These are phyloP conservation scores for Nyssa sinensis DNA, from an alignment of 148 eudicot species.

Conservation along the genomic window DNA sequence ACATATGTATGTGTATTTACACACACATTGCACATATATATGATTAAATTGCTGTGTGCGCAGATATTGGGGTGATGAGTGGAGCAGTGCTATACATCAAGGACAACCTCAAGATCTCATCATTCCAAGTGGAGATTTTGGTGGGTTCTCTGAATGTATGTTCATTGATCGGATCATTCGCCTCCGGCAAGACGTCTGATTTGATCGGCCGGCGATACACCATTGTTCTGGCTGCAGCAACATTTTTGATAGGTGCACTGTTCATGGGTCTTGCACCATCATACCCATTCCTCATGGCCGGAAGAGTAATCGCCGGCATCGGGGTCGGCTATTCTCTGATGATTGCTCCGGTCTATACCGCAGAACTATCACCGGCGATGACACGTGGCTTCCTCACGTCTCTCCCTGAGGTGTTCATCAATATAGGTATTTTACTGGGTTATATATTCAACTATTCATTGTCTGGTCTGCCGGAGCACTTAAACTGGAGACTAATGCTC, in stretches of 20 bases:
- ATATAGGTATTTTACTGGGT: conserved; percentile 73
- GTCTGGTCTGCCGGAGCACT: conserved; percentile 39
- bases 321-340: conserved; percentile 93
- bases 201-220: conserved; percentile 82
- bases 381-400: conserved; percentile 80
- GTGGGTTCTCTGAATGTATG: conserved; percentile 73
- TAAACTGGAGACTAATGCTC: conserved; percentile 84
- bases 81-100: conserved; percentile 72
- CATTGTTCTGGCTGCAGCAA: conserved; percentile 65
- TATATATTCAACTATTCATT: conserved; percentile 60
- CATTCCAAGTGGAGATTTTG: conserved; percentile 53
- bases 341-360: conserved; percentile 88
- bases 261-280: conserved; percentile 85
- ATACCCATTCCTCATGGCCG: conserved; percentile 62
- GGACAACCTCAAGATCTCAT: conserved; percentile 53
- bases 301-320: conserved; percentile 72
- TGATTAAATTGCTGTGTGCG: not conserved
- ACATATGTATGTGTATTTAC: not conserved
- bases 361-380: conserved; percentile 76
- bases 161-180: conserved; percentile 70
- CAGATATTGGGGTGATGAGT: conserved; percentile 93
- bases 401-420: conserved; percentile 78
- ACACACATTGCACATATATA: no score
- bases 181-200: conserved; percentile 84
- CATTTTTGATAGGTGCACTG: conserved; percentile 73